Conservation (phyloP, 23 red algal genomes). For the Agarophyton chilense region DNA sequence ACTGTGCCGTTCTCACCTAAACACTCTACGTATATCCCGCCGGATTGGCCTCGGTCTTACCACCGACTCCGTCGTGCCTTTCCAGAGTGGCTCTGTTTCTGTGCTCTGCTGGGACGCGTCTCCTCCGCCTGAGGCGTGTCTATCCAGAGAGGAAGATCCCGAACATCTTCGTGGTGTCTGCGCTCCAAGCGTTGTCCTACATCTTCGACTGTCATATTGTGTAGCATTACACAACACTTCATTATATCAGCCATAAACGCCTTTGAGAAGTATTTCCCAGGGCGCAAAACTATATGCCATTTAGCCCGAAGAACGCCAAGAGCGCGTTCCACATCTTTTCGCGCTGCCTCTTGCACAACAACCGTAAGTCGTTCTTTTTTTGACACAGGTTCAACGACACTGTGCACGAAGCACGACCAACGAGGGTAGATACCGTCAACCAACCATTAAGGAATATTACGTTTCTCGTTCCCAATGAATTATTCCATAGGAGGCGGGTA, state of each 20-base stretch:
- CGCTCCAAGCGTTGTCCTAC: no score
- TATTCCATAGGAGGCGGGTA: conserved; percentile 14
- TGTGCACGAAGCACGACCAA: conserved; percentile 9
- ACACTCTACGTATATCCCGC: no score
- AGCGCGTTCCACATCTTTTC: conserved; percentile 54
- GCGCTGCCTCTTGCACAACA: no score
- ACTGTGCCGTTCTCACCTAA: no score
- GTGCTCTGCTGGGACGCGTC: no score
- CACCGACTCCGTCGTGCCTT: no score
- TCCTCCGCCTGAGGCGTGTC: no score
- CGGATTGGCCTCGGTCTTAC: no score
- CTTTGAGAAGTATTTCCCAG: not conserved
- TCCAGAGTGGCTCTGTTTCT: no score
- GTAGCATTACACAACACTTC: conserved; percentile 13
- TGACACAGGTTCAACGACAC: not conserved
- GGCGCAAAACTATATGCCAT: conserved; percentile 20
- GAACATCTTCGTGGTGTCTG: no score
- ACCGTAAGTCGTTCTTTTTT: not conserved
- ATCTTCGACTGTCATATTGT: conserved; percentile 49
- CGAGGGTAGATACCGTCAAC: conserved; percentile 40
- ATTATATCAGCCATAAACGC: conserved; percentile 11
- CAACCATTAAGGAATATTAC: conserved; percentile 28
- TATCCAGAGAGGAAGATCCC: no score
- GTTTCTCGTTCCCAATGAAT: not conserved
- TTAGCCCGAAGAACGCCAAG: conserved; percentile 32